A percentile compares a stretch with the other conserved stretches of the same genome.
Evolutionary conservation across 768 basidiomycete species (phyloP).

Genomic region (Rhizopogon vinicolor): DNA sequence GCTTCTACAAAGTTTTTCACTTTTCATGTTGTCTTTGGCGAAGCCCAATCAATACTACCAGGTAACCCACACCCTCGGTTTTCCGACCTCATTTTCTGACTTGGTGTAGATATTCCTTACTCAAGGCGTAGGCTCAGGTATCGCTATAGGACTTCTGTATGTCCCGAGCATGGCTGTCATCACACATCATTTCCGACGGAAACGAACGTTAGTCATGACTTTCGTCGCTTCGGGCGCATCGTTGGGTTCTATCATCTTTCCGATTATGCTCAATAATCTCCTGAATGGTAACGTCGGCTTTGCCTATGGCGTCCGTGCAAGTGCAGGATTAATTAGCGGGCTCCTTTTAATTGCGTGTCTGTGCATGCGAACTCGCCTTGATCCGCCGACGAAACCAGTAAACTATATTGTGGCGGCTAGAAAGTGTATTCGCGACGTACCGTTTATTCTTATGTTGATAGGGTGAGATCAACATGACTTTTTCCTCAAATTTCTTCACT

Average conservation of each 20-base stretch:
- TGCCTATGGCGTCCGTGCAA: slow-evolving; percentile 61
- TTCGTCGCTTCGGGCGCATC: slow-evolving; percentile 57
- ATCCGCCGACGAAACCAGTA: no score
- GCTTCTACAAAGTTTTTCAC: slow-evolving; percentile 20
- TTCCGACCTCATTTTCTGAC: background rate
- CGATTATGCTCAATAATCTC: slow-evolving; percentile 51
- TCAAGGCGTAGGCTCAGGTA: no score
- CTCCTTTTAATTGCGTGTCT: no score
- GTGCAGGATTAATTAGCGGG: no score
- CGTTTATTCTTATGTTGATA: no score
- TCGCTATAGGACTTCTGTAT: no score
- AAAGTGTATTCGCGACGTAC: no score
- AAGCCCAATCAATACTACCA: slow-evolving; percentile 6
- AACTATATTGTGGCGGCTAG: no score
- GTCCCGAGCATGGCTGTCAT: slow-evolving; percentile 22
- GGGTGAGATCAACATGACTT: no score
- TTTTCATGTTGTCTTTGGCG: slow-evolving; percentile 36
- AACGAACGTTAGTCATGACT: slow-evolving; percentile 35
- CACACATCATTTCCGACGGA: slow-evolving; percentile 39
- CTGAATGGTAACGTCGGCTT: slow-evolving; percentile 52
- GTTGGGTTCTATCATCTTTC: slow-evolving; percentile 58
- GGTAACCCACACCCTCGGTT: slow-evolving; percentile 29
- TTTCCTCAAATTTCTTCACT: no score
- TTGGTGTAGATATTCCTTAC: slow-evolving; percentile 5
- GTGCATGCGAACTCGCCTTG: no score